Base-by-base conservation (phyloP, 176 grass and related monocot genomes). In the Dactylis glomerata region DNA sequence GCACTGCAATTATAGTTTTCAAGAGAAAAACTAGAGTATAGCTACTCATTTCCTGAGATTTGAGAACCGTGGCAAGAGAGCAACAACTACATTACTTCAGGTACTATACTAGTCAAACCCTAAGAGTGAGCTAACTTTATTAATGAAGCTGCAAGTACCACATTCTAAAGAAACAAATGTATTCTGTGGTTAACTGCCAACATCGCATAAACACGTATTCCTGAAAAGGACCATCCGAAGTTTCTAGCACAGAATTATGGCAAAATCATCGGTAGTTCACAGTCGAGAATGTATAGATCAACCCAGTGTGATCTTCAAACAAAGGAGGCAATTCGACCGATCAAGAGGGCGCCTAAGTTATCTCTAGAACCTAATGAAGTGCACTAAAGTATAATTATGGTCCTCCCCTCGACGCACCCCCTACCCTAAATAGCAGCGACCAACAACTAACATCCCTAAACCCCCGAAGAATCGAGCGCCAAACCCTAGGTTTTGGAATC, bases 71-170 rank as follows among this genome's bases (percentile, higher is more conserved):
- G 3, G 28, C 44, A 51, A 51, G 31, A 52, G 19, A 49, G 24
- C 74, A 36, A 23, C 41, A 63, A 46, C 7, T 49, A 23, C 55
- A 58, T 58, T 58, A 58, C n/a, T 68, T 37, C 61, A 68, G 34
- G 15, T 63, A 30, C 23, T 23, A 58, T 32, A 44, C 54, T 57
- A 57, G 52, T 78, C 15, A 9, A 76, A 78, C 42, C 24, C 30
- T 63, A 4, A 6, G 45, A 17, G 24, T 32, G 16, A 63, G 38
- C 9, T 4, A 79, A 79, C 44, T 45, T 56, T 17, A 33, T 14
- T 44, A 31, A 49, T 76, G 58, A 47, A 75, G 59, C 59, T 69
- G 47, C 82, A 81, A 19, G 46, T 10, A 76, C 76, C n/a, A 75
- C 47, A 76, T n/a, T 12, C 26, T 44, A 28, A 68, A 37, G 27